Percentiles rank a stretch among this genome's conserved stretches.
These are phyloP conservation scores for Phoma sp. DNA, from an alignment of 2,329 filamentous ascomycete genomes.

Conservation along the genomic window DNA sequence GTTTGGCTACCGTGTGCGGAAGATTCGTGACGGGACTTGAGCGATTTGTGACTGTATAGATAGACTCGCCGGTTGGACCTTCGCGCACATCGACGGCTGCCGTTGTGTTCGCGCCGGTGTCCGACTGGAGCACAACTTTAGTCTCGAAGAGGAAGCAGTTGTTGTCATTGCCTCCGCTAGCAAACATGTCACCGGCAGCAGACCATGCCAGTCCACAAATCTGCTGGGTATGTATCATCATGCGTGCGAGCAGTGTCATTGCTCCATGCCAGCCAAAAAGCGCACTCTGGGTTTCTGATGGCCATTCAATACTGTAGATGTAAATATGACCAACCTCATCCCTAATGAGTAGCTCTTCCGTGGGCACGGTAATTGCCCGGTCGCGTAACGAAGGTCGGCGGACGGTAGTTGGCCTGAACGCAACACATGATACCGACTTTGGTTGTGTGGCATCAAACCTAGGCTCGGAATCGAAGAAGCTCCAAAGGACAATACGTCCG, in stretches of 20 bases:
- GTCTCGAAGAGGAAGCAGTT: constrained; percentile 80
- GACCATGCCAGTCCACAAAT: constrained; percentile 95
- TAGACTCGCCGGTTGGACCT: constrained; percentile 38
- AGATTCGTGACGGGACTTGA: constrained; percentile 53
- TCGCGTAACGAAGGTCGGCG: constrained; percentile 57
- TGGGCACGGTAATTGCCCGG: constrained; percentile 62
- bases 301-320: constrained; percentile 91
- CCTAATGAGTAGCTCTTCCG: constrained; percentile 85
- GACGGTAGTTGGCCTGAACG: constrained; percentile 73
- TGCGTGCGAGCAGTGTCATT: constrained; percentile 76
- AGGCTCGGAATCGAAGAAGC: constrained; percentile 70
- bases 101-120: constrained; percentile 13
- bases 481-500: constrained; percentile 78
- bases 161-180: constrained; percentile 93
- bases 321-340: constrained; percentile 83
- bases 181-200: constrained; percentile 74
- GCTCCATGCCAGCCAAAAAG: constrained; percentile 77
- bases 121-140: constrained; percentile 59
- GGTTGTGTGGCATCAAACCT: constrained; percentile 79
- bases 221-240: constrained; percentile 83
- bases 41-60: constrained; percentile 42
- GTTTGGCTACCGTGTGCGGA: constrained; percentile 64
- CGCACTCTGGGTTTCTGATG: constrained; percentile 62
- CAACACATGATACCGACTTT: constrained; percentile 76
- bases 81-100: constrained; percentile 32